phyloP scores from a whole-genome alignment of 345 rosid genomes.

The Lagerstroemia speciosa region DNA sequence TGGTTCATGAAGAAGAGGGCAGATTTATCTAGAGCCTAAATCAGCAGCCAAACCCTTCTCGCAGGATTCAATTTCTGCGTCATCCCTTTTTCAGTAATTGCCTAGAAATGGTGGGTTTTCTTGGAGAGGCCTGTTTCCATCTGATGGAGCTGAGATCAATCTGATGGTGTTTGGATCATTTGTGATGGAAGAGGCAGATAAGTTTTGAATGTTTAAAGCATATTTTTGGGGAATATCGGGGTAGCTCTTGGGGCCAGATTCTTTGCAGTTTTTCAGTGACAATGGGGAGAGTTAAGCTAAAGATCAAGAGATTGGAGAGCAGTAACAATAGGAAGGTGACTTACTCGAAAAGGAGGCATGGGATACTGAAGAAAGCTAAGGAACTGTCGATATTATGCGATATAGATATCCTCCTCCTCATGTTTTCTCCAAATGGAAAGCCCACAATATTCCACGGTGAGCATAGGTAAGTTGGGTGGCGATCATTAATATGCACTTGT shows the following conservation, averaged over 20 bases:
- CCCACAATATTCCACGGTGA: conserved; percentile 69
- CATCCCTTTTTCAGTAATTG: not conserved
- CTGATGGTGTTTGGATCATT: not conserved
- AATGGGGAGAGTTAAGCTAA: conserved; percentile 93
- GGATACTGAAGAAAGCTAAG: conserved; percentile 82
- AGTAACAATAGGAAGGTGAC: conserved; percentile 66
- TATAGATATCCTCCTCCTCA: conserved; percentile 70
- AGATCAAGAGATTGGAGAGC: conserved; percentile 78
- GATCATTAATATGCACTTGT: not conserved
- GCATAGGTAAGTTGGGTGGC: conserved; percentile 38
- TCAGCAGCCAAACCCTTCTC: not conserved
- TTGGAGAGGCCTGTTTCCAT: not conserved
- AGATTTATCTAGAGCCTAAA: not conserved
- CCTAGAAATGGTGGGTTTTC: not conserved
- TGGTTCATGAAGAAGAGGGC: not conserved
- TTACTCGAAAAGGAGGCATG: conserved; percentile 69
- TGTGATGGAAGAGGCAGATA: not conserved
- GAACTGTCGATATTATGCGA: conserved; percentile 83
- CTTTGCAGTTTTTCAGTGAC: conserved; percentile 8
- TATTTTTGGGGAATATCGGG: not conserved
- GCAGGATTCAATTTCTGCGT: not conserved
- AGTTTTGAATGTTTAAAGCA: not conserved
- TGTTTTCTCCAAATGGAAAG: conserved; percentile 80
- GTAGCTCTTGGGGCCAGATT: not conserved
- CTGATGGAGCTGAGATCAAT: not conserved